Evolutionary conservation across 441 rosid genomes (phyloP).

Genomic region (Pelargonium hybrid): DNA sequence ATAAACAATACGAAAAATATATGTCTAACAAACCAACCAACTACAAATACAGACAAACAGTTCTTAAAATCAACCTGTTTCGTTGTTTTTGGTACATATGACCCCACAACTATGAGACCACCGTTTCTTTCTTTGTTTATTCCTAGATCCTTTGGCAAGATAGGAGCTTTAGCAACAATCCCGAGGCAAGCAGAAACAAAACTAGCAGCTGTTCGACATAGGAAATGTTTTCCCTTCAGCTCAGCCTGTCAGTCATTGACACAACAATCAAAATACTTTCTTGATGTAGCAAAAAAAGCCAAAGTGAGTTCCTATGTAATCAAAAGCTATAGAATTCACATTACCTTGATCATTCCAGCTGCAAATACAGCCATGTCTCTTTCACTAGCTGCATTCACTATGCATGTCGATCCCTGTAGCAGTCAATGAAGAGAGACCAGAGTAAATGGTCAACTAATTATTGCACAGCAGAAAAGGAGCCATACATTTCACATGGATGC

Average conservation of each 20-base stretch:
- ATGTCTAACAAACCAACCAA: neutral
- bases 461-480: neutral
- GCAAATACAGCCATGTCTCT: conserved; percentile 95
- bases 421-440: conserved; percentile 20
- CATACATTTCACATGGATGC: neutral
- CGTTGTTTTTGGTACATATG: conserved; percentile 95
- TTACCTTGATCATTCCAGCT: conserved; percentile 86
- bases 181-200: conserved; percentile 87
- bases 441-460: conserved; percentile 11
- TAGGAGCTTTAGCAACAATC: conserved; percentile 64
- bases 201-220: conserved; percentile 95
- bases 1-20: conserved; percentile 11
- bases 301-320: conserved; percentile 8
- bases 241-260: conserved; percentile 66
- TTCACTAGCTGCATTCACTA: conserved; percentile 90
- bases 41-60: conserved; percentile 1
- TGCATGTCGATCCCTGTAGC: conserved; percentile 75
- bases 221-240: conserved; percentile 65
- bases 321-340: conserved; percentile 2
- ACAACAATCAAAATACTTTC: conserved; percentile 12
- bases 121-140: conserved; percentile 49
- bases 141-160: conserved; percentile 71
- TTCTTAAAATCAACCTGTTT: conserved; percentile 50
- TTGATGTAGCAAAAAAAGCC: conserved; percentile 8
- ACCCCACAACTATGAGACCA: conserved; percentile 84